Evolutionary conservation across 1,284 basidiomycete genomes (phyloP).

Genomic region (Fomitopsis pinicola): DNA sequence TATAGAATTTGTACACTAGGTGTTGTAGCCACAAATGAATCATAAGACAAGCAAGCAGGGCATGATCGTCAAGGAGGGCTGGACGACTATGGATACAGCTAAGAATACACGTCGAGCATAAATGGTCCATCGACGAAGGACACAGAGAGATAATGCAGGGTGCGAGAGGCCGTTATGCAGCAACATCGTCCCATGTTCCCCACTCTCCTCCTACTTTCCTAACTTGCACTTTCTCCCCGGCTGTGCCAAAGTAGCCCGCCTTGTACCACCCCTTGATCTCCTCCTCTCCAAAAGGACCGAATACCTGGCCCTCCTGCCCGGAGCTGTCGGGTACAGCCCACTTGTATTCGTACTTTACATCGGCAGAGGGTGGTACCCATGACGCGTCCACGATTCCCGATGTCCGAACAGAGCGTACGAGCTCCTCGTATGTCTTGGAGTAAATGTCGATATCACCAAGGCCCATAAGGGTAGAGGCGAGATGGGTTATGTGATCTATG

Average conservation of each 20-base stretch:
- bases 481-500: conserved; percentile 76
- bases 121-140: neutral
- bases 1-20: neutral
- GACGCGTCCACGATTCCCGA: conserved; percentile 62
- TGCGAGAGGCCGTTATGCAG: conserved; percentile 34
- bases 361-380: conserved; percentile 77
- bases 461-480: conserved; percentile 79
- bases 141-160: neutral
- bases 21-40: neutral
- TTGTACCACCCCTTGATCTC: conserved; percentile 74
- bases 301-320: conserved; percentile 45
- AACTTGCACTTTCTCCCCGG: conserved; percentile 71
- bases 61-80: neutral
- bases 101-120: conserved; percentile 20
- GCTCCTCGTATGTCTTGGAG: conserved; percentile 77
- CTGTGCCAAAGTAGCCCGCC: conserved; percentile 70
- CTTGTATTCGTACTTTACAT: conserved; percentile 73
- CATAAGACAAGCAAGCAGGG: neutral
- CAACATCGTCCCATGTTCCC: conserved; percentile 64
- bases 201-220: conserved; percentile 62
- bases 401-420: conserved; percentile 69
- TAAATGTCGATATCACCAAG: conserved; percentile 82
- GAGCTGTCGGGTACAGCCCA: conserved; percentile 59
- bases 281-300: conserved; percentile 74
- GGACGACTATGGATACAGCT: conserved; percentile 24